Conservation (phyloP, 2,329 filamentous ascomycete species). For the Tolypocladium tropicale region DNA sequence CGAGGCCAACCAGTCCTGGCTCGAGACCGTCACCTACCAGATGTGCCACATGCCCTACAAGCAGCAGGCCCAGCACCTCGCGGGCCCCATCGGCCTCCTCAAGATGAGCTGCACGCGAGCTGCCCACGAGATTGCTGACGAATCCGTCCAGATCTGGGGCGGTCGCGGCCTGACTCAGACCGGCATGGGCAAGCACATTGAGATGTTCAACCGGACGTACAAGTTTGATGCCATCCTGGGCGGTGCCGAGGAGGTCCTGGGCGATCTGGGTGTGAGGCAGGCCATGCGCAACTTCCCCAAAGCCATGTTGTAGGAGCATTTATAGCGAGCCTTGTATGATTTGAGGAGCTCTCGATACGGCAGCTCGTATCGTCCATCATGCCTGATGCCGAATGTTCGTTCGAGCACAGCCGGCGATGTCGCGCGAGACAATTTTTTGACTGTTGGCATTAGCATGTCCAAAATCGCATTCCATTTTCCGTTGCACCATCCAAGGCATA, state of each 20-base stretch:
- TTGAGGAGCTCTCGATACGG: neutral
- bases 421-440: neutral
- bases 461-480: neutral
- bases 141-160: constrained; percentile 78
- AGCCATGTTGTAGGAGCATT: constrained; percentile 55
- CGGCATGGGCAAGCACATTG: constrained; percentile 74
- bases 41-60: constrained; percentile 79
- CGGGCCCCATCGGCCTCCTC: constrained; percentile 71
- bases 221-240: constrained; percentile 74
- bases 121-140: constrained; percentile 75
- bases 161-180: constrained; percentile 70
- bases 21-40: constrained; percentile 76
- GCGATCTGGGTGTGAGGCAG: constrained; percentile 72
- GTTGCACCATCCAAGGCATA: neutral
- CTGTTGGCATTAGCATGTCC: neutral
- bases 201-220: constrained; percentile 76
- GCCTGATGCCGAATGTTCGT: neutral
- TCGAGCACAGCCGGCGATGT: neutral
- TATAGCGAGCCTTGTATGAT: neutral
- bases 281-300: constrained; percentile 80
- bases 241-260: constrained; percentile 74
- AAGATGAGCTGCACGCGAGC: constrained; percentile 70
- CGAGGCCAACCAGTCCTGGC: constrained; percentile 78
- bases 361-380: neutral
- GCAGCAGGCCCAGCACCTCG: constrained; percentile 63